These are phyloP conservation scores for Gossypium herbaceum DNA, from an alignment of 345 rosid species.

Conservation along the genomic window DNA sequence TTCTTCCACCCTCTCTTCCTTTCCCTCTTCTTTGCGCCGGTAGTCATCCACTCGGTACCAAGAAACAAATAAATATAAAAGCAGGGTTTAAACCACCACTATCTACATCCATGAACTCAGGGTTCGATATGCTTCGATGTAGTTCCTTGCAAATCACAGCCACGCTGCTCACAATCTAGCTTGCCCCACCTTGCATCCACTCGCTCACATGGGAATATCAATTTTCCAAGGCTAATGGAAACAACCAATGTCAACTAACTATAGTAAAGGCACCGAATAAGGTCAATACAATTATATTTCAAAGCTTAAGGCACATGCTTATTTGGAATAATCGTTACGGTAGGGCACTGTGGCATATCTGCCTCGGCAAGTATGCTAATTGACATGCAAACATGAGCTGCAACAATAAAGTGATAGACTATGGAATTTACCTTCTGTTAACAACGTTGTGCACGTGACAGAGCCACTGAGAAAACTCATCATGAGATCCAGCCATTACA, in stretches of 20 bases:
- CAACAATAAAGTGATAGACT: not conserved
- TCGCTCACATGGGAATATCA: slow-evolving; percentile 71
- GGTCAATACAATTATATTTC: not conserved
- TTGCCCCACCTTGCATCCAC: slow-evolving; percentile 98
- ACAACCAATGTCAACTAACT: slow-evolving; percentile 1
- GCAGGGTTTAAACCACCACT: not conserved
- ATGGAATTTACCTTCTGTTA: slow-evolving; percentile 64
- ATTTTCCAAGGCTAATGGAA: slow-evolving; percentile 38
- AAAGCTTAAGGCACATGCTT: not conserved
- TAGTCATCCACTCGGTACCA: not conserved
- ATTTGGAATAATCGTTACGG: not conserved
- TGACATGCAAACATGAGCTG: not conserved
- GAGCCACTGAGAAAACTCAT: slow-evolving; percentile 87
- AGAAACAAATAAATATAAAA: not conserved
- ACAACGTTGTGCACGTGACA: slow-evolving; percentile 88
- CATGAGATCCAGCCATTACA: slow-evolving; percentile 68
- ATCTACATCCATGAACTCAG: not conserved
- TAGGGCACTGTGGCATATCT: not conserved
- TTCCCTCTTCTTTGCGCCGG: not conserved
- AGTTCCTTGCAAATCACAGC: slow-evolving; percentile 78
- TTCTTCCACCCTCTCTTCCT: not conserved
- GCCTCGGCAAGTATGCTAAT: not conserved
- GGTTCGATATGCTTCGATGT: slow-evolving; percentile 3
- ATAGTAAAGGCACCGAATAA: not conserved
- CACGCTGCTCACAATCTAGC: slow-evolving; percentile 81